phyloP scores from a whole-genome alignment of 306 rosid species.

The Sicyos edulis region DNA sequence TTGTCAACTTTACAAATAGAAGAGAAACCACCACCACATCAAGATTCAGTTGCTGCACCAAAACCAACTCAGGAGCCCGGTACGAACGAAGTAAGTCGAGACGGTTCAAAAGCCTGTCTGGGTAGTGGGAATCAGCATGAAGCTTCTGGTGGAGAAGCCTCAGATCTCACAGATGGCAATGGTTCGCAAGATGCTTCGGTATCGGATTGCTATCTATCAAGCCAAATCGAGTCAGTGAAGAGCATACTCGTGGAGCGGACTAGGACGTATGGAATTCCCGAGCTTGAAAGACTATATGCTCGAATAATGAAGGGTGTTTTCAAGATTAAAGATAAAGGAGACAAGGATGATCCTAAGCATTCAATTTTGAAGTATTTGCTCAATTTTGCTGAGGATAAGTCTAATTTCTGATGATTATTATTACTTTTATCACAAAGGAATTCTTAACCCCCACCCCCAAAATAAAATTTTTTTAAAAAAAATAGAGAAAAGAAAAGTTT shows the following conservation, averaged over 20 bases:
- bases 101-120: constrained; percentile 28
- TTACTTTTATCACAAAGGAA: constrained; percentile 12
- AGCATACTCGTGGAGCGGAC: constrained; percentile 48
- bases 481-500: background rate
- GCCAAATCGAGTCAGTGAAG: constrained; percentile 53
- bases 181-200: constrained; percentile 34
- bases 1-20: constrained; percentile 37
- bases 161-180: constrained; percentile 29
- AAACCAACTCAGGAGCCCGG: constrained; percentile 48
- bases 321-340: constrained; percentile 43
- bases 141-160: constrained; percentile 34
- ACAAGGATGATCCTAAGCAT: constrained; percentile 42
- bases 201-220: constrained; percentile 42
- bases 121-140: constrained; percentile 34
- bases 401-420: constrained; percentile 52
- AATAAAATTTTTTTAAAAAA: constrained; percentile 19
- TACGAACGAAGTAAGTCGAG: constrained; percentile 25
- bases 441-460: background rate
- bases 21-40: constrained; percentile 38
- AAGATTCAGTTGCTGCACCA: constrained; percentile 31
- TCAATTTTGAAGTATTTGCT: constrained; percentile 57
- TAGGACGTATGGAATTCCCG: constrained; percentile 56
- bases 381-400: constrained; percentile 62
- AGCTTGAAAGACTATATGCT: constrained; percentile 82
- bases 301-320: constrained; percentile 82